Conservation (phyloP, 2,329 filamentous ascomycete species). For the Colletotrichum plurivorum region DNA sequence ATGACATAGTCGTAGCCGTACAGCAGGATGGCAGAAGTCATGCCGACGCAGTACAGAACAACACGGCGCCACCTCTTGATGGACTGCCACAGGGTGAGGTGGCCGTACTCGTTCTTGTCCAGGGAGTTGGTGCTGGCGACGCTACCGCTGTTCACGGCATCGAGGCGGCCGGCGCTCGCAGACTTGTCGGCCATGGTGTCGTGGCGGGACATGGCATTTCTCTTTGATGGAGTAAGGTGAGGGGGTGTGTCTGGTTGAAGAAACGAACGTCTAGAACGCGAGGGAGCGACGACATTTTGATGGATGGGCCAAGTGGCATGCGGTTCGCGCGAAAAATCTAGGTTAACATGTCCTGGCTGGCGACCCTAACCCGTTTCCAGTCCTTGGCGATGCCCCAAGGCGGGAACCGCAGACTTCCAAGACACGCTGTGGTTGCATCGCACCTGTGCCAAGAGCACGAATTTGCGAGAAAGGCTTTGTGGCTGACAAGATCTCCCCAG, state of each 20-base stretch:
- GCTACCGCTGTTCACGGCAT: conserved; percentile 26
- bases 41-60: conserved; percentile 46
- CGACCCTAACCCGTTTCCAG: conserved; percentile 30
- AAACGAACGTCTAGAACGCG: conserved; percentile 8
- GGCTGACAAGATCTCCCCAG: conserved; percentile 3
- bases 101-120: conserved; percentile 36
- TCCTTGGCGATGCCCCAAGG: conserved; percentile 29
- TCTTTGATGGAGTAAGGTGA: conserved; percentile 11
- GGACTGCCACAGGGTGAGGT: conserved; percentile 44
- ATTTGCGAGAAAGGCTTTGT: conserved; percentile 16
- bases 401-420: conserved; percentile 27
- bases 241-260: conserved; percentile 12
- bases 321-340: conserved; percentile 2
- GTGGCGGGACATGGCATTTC: conserved; percentile 27
- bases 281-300: conserved; percentile 33
- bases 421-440: conserved; percentile 29
- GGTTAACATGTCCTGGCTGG: conserved; percentile 6
- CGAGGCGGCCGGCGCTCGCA: conserved; percentile 5
- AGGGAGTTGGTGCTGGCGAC: conserved; percentile 27
- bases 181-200: conserved; percentile 29
- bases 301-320: conserved; percentile 3
- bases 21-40: conserved; percentile 45
- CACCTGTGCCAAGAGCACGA: conserved; percentile 22
- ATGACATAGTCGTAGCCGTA: conserved; percentile 49
- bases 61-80: conserved; percentile 45